phyloP scores from a whole-genome alignment of 1,284 basidiomycete species.

The Earliella scabrosa region DNA sequence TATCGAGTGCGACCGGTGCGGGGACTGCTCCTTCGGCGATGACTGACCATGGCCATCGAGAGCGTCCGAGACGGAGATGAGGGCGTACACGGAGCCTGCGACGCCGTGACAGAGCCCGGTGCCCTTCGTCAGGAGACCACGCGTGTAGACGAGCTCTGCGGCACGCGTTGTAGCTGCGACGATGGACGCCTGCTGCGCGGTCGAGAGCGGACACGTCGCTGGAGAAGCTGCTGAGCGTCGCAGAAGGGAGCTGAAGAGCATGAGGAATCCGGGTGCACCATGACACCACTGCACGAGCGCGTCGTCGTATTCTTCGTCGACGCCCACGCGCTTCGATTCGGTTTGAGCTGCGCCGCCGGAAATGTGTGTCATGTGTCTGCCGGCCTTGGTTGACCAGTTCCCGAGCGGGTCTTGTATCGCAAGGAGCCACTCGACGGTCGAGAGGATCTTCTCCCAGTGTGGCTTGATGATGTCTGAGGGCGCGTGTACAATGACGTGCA shows the following conservation, averaged over 20 bases:
- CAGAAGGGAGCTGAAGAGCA: constrained; percentile 49
- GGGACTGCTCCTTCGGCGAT: not conserved
- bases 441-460: constrained; percentile 44
- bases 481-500: constrained; percentile 51
- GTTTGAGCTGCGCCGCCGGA: constrained; percentile 13
- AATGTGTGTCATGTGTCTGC: constrained; percentile 28
- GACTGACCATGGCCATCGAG: not conserved
- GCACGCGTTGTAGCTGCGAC: constrained; percentile 41
- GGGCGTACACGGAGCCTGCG: constrained; percentile 53
- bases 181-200: constrained; percentile 30
- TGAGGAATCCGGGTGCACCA: constrained; percentile 54
- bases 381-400: constrained; percentile 56
- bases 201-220: constrained; percentile 21
- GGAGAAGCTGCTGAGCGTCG: constrained; percentile 19
- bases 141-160: constrained; percentile 48
- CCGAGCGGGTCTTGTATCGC: constrained; percentile 47
- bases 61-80: constrained; percentile 49
- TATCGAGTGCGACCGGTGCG: not conserved
- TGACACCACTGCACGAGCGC: constrained; percentile 64
- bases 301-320: constrained; percentile 26
- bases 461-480: constrained; percentile 41
- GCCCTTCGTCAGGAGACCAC: constrained; percentile 57
- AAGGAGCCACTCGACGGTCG: constrained; percentile 52
- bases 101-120: constrained; percentile 62
- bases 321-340: constrained; percentile 12